phyloP scores from a whole-genome alignment of 192 early-diverging fungal genomes.

The Backusella tarrabulga region DNA sequence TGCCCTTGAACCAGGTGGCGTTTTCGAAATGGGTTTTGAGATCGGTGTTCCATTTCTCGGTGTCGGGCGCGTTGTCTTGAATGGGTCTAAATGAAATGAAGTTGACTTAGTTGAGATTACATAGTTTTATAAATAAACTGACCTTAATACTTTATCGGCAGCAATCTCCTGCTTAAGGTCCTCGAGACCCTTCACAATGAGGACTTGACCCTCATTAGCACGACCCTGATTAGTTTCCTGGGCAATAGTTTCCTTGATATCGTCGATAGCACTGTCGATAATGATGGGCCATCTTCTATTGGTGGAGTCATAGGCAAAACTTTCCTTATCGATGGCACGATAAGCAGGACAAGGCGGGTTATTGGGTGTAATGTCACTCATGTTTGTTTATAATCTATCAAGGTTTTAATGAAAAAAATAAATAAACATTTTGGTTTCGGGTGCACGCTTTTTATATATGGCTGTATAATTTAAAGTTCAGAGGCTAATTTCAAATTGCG shows the following conservation, averaged over 20 bases:
- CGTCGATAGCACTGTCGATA: slow-evolving; percentile 75
- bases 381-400: background rate
- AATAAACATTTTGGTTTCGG: background rate
- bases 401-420: background rate
- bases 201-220: slow-evolving; percentile 58
- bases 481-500: background rate
- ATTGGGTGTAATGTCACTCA: slow-evolving; percentile 24
- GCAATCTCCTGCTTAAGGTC: slow-evolving; percentile 76
- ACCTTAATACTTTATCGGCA: slow-evolving; percentile 55
- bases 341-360: slow-evolving; percentile 64
- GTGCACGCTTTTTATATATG: background rate
- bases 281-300: slow-evolving; percentile 81
- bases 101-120: background rate
- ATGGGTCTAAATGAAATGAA: slow-evolving; percentile 36
- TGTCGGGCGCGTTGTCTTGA: slow-evolving; percentile 56
- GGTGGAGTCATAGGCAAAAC: slow-evolving; percentile 80
- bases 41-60: slow-evolving; percentile 63
- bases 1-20: slow-evolving; percentile 69
- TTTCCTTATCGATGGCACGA: slow-evolving; percentile 54
- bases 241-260: slow-evolving; percentile 56
- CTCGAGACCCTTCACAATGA: slow-evolving; percentile 61
- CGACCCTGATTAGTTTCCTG: slow-evolving; percentile 32
- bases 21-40: slow-evolving; percentile 50
- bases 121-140: background rate
- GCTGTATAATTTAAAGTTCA: background rate